Evolutionary conservation across 2,329 filamentous ascomycete genomes (phyloP), one percentile per base, ranked within the genome.

Genomic region (Fusarium falciforme): DNA sequence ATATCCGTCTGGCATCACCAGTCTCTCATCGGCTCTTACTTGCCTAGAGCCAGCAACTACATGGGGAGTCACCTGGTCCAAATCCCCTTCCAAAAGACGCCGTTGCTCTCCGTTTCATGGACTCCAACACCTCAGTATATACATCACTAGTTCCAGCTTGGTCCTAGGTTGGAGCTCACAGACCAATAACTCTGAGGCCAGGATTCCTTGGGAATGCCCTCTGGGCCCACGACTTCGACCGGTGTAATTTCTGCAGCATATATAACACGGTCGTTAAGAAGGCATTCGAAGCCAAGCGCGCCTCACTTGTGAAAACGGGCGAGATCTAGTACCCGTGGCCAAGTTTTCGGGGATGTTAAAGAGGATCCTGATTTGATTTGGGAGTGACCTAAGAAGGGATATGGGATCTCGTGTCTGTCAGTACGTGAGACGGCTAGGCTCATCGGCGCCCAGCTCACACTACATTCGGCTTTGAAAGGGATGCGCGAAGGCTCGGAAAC

Each of bases 131-230:
- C 38, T 20, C 17, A 40, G 38, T 40, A 11, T 47, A 47, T 27
- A 47, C 27, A 27, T 47, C 16, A 17, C 22, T 4, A 11, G 5
- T 17, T 14, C 22, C 14, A 17, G 14, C 16, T 27, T 17, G 5
- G 5, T 17, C 22, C 22, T 8, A 17, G 14, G 25, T 27, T 17
- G 5, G 14, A 17, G 6, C 22, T 27, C 42, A 10, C 16, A 44
- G 2, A 16, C 12, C 2, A 4, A 2, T 1, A 25, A 27, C 14
- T 47, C 8, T 11, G 1, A 27, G 8, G 22, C 2, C 14, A 17
- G 25, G 22, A 25, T 47, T 47, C 25, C 42, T 25, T 2, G 9
- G 42, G 16, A 47, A 27, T 47, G 16, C 42, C 22, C 22, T 17
- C 5, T 47, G 8, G 22, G 7, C 2, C 1, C 14, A 25, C 5